Conservation (phyloP, 2,329 filamentous ascomycete genomes). For the Botrytis squamosa region DNA sequence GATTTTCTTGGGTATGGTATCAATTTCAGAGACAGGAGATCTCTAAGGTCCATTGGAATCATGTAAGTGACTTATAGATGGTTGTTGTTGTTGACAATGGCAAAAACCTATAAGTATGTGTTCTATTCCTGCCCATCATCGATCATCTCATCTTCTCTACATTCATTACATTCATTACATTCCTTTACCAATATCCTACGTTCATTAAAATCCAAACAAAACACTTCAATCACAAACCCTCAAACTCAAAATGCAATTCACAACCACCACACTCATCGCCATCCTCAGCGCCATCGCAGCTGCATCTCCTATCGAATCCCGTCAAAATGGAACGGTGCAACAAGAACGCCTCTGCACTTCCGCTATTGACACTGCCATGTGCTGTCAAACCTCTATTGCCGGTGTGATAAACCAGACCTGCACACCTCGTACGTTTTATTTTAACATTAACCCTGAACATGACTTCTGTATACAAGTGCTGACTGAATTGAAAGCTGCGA, state of each 20-base stretch:
- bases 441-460: not conserved
- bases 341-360: conserved; percentile 5
- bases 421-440: conserved; percentile 48
- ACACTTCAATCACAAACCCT: not conserved
- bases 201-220: not conserved
- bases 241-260: conserved; percentile 16
- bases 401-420: conserved; percentile 58
- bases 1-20: not conserved
- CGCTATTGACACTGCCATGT: conserved; percentile 46
- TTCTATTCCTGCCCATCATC: not conserved
- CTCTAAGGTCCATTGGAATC: not conserved
- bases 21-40: not conserved
- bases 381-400: conserved; percentile 62
- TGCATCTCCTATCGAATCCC: conserved; percentile 26
- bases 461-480: not conserved
- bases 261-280: conserved; percentile 5
- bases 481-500: conserved; percentile 37
- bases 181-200: not conserved
- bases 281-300: conserved; percentile 34
- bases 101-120: not conserved
- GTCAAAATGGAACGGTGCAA: not conserved
- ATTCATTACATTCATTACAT: not conserved
- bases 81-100: not conserved
- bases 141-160: not conserved
- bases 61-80: not conserved